Percentiles rank a stretch among this genome's conserved stretches.
Evolutionary conservation across 495 filamentous ascomycete genomes (phyloP).

Genomic region (Copromyces sp.): DNA sequence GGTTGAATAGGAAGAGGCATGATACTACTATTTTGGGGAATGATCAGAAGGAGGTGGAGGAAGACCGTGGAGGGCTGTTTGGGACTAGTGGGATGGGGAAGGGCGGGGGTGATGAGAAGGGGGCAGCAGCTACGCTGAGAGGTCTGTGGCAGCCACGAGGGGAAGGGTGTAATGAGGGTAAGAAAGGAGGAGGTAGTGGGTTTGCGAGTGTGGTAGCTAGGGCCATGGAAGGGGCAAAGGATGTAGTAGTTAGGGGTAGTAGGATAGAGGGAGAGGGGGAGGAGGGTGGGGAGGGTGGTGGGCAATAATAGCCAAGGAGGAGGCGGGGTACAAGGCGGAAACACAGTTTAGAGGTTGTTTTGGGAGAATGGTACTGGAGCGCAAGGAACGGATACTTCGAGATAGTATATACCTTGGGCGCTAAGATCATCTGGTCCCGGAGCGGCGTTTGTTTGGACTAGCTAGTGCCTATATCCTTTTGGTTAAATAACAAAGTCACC

Average conservation of each 20-base stretch:
- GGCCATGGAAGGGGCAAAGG: conserved; percentile 6
- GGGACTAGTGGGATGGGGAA: neutral
- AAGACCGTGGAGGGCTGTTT: neutral
- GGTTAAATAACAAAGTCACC: neutral
- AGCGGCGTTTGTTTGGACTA: neutral
- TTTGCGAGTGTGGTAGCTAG: conserved; percentile 13
- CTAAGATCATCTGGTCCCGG: neutral
- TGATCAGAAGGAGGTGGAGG: neutral
- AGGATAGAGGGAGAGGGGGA: neutral
- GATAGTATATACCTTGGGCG: neutral
- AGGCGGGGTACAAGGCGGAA: neutral
- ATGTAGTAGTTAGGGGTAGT: neutral
- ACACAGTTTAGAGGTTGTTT: neutral
- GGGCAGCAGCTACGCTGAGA: neutral
- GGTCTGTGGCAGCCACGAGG: neutral
- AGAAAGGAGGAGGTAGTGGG: neutral
- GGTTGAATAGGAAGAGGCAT: conserved; percentile 1
- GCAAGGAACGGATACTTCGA: neutral
- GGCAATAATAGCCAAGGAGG: neutral
- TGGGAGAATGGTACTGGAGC: neutral
- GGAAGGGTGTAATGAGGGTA: neutral
- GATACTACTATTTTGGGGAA: neutral
- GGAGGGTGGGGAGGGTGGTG: neutral
- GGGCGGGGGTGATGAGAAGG: neutral
- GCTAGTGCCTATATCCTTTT: neutral